Conservation (phyloP, 177 flowering plant species). For the Vitis hybrid region DNA sequence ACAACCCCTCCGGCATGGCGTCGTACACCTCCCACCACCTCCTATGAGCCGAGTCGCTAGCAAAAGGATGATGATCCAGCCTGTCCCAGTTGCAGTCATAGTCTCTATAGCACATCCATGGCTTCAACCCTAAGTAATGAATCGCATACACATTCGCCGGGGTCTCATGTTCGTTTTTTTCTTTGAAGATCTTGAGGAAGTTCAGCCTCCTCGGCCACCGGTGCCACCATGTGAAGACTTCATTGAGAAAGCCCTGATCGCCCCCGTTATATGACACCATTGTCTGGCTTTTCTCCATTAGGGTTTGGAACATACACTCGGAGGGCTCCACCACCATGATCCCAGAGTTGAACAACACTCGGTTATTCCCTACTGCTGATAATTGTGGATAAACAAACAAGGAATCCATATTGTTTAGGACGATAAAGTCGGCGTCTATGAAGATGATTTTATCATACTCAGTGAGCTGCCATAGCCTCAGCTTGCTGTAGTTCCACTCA, state of each 20-base stretch:
- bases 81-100: constrained; percentile 63
- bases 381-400: constrained; percentile 31
- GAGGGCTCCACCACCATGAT: constrained; percentile 56
- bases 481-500: constrained; percentile 68
- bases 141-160: constrained; percentile 21
- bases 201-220: constrained; percentile 36
- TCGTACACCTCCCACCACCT: constrained; percentile 62
- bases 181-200: constrained; percentile 25
- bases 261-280: constrained; percentile 47
- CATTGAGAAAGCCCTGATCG: constrained; percentile 61
- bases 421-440: constrained; percentile 39
- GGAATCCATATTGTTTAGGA: constrained; percentile 31
- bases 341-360: constrained; percentile 42
- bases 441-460: constrained; percentile 44
- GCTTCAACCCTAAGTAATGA: constrained; percentile 62
- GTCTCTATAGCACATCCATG: constrained; percentile 66
- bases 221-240: constrained; percentile 60
- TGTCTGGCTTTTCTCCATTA: constrained; percentile 24
- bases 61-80: constrained; percentile 20
- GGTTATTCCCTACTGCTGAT: constrained; percentile 27
- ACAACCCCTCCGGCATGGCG: constrained; percentile 36
- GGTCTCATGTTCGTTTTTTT: not conserved
- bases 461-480: constrained; percentile 45
- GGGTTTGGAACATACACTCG: constrained; percentile 26
- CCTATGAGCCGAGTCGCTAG: constrained; percentile 44